Evolutionary conservation across 495 filamentous ascomycete genomes (phyloP).

Genomic region (Trichoderma erinaceum): DNA sequence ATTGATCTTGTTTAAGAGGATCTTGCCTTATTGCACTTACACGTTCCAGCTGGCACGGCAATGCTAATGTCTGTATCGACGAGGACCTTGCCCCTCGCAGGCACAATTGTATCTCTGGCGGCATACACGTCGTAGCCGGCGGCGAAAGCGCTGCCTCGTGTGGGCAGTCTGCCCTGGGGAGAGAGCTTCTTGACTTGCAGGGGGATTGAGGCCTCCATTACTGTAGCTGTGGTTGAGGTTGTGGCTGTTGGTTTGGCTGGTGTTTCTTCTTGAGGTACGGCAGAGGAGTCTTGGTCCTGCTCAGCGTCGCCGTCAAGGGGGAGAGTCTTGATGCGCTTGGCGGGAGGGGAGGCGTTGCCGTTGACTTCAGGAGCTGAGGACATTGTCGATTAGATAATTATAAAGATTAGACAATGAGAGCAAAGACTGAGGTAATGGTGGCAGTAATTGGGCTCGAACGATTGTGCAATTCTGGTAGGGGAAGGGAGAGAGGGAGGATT

Average conservation of each 20-base stretch:
- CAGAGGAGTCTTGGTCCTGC: neutral
- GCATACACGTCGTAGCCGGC: constrained; percentile 90
- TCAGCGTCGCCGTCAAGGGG: constrained; percentile 18
- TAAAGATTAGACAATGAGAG: neutral
- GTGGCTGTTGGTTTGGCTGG: constrained; percentile 30
- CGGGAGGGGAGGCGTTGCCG: constrained; percentile 38
- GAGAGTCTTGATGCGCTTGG: constrained; percentile 42
- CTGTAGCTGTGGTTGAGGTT: constrained; percentile 28
- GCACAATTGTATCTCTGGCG: constrained; percentile 65
- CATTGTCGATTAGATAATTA: constrained; percentile 33
- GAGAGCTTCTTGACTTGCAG: constrained; percentile 84
- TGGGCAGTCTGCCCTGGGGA: constrained; percentile 65
- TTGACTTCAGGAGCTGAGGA: constrained; percentile 43
- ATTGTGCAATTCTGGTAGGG: neutral
- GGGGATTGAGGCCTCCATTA: constrained; percentile 39
- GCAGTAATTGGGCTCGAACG: neutral
- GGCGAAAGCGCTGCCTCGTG: constrained; percentile 79
- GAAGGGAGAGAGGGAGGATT: neutral
- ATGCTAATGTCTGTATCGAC: constrained; percentile 89
- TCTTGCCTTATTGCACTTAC: constrained; percentile 43
- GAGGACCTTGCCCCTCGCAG: constrained; percentile 72
- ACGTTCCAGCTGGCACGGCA: constrained; percentile 80
- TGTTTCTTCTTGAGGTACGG: constrained; percentile 20
- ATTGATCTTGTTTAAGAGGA: neutral
- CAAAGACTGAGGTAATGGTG: neutral